Base-by-base conservation (phyloP, 192 early-diverging fungal genomes). In the Lobosporangium transversale region DNA sequence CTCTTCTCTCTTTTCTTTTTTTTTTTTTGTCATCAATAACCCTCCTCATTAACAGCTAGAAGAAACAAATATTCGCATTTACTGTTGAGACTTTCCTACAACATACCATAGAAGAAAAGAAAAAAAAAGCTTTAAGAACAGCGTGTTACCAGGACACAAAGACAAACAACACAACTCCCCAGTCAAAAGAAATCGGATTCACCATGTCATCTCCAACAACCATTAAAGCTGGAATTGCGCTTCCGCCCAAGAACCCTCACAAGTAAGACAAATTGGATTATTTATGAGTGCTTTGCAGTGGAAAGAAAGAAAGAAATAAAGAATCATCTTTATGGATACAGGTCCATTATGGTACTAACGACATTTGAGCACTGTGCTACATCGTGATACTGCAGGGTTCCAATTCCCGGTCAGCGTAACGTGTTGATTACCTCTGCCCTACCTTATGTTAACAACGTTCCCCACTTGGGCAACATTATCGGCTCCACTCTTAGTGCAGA, bases 391-490 rank as follows among this genome's bases (percentile, higher is more conserved):
- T 12, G 40, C 33, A 85, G 83, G 42, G 56, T 79, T 17, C 95
- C 95, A 27, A 84, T 85, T 18, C 70, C 83, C 17, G 87, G 86
- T n/a, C 52, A 90, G 58, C 87, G 89, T 56, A 99, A 99, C 83
- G 81, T 99, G 31, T 83, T 99, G 69, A 92, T 99, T 68, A 99
- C 98, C 10, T 92, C 90, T 37, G 98, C 98, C 8, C 85, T 99
- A 59, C 96, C 98, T 15, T 99, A 98, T 70, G 95, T 97, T 42
- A 99, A 99, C 89, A 99, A 99, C 76, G 89, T 98, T 48, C 98
- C 98, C 37, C 98, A 99, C 68, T 87, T 99, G 70, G 98, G 98
- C 62, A 99, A 99, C 86, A 93, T 99, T 79, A 94, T 99, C 73
- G 98, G 98, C n/a, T 97, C 94, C 53, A 94, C 95, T 4, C 88